Evolutionary conservation across 495 filamentous ascomycete species (phyloP).

Genomic region (Corynascus novoguineensis): DNA sequence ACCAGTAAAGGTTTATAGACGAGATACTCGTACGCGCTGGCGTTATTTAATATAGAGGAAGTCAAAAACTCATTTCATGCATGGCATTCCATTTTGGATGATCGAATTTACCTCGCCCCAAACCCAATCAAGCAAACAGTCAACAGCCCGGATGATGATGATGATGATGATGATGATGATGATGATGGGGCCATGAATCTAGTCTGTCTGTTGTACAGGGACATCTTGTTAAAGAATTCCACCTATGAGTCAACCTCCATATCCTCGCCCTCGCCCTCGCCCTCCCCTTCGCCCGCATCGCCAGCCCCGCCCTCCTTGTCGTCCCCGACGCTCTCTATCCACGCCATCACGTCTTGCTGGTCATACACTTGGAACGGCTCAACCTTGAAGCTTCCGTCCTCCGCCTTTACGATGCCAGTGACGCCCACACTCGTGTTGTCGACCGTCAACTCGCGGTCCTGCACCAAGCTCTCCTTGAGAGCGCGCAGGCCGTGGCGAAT

Average conservation of each 20-base stretch:
- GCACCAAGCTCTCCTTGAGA: constrained; percentile 88
- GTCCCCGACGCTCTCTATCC: constrained; percentile 61
- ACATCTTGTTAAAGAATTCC: not conserved
- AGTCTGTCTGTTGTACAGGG: not conserved
- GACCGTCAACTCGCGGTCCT: constrained; percentile 94
- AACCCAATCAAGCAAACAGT: not conserved
- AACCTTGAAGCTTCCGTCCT: constrained; percentile 48
- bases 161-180: not conserved
- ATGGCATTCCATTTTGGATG: not conserved
- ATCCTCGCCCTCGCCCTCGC: constrained; percentile 42
- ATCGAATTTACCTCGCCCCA: no score
- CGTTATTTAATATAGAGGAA: not conserved
- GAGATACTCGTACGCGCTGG: not conserved
- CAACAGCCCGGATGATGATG: no score
- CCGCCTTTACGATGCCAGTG: constrained; percentile 52
- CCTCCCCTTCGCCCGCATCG: constrained; percentile 38
- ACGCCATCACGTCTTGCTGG: constrained; percentile 76
- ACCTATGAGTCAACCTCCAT: constrained; percentile 73
- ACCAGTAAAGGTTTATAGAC: constrained; percentile 42
- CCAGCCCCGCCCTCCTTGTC: constrained; percentile 48
- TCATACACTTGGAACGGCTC: constrained; percentile 92
- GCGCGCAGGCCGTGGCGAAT: constrained; percentile 84
- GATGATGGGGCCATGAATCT: not conserved
- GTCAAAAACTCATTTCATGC: not conserved
- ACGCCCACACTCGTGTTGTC: constrained; percentile 93